Evolutionary conservation across 176 grass and related monocot genomes (phyloP).

Genomic region (Ensete ventricosum): DNA sequence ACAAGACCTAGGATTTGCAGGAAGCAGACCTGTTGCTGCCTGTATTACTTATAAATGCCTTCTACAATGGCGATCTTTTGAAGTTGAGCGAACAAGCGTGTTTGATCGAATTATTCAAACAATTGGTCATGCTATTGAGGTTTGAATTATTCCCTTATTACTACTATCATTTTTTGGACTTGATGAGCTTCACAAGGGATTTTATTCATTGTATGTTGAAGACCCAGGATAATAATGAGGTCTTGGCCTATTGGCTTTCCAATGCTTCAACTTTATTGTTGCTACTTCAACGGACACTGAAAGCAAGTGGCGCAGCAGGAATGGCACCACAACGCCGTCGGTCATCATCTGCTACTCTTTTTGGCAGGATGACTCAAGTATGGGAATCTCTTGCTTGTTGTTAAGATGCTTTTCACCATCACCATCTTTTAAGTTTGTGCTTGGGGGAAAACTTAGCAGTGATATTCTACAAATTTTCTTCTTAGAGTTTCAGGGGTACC

Average conservation of each 20-base stretch:
- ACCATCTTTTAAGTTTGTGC: background rate
- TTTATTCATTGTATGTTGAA: slow-evolving; percentile 34
- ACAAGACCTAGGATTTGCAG: slow-evolving; percentile 82
- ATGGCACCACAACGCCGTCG: slow-evolving; percentile 51
- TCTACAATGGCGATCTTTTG: slow-evolving; percentile 99
- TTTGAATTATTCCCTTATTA: slow-evolving; percentile 30
- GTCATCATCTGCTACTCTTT: slow-evolving; percentile 72
- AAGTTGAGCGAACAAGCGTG: slow-evolving; percentile 98
- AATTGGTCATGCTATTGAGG: slow-evolving; percentile 98
- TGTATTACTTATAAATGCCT: slow-evolving; percentile 99
- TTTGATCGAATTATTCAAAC: slow-evolving; percentile 99
- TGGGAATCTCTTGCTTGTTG: slow-evolving; percentile 8
- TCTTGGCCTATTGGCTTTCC: slow-evolving; percentile 89
- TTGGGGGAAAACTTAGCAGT: too few relatives aligned
- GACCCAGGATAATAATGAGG: slow-evolving; percentile 74
- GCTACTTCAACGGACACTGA: slow-evolving; percentile 77
- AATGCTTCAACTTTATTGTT: slow-evolving; percentile 79
- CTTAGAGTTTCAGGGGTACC: slow-evolving; percentile 61
- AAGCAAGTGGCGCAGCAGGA: slow-evolving; percentile 65
- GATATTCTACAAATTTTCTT: background rate
- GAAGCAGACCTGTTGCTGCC: slow-evolving; percentile 70
- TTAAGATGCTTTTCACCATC: background rate
- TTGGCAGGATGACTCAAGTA: slow-evolving; percentile 98
- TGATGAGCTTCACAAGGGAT: background rate
- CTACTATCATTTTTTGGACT: background rate